Percentiles rank a stretch among this genome's conserved stretches.
Conservation (phyloP, 2,329 filamentous ascomycete species). For the Aspergillus transmontanensis region DNA sequence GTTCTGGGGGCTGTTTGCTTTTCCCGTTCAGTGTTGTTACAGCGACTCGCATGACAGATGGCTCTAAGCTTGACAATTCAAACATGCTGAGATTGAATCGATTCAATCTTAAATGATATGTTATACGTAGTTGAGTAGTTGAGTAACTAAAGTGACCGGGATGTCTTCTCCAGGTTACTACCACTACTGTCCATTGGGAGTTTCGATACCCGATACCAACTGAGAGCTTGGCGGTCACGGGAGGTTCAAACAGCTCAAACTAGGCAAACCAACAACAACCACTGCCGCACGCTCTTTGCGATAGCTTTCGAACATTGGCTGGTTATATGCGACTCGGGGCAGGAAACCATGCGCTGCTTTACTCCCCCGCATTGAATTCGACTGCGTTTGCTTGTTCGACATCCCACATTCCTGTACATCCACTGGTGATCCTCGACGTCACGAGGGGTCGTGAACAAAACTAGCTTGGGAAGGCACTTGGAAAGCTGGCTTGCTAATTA, state of each 20-base stretch:
- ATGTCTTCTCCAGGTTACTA: neutral
- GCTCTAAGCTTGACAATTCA: conserved; percentile 7
- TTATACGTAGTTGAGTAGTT: neutral
- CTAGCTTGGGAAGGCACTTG: neutral
- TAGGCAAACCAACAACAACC: conserved; percentile 24
- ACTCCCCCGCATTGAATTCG: conserved; percentile 3
- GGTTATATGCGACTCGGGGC: conserved; percentile 1
- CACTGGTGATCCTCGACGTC: neutral
- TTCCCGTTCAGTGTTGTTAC: conserved; percentile 1
- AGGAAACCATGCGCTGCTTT: conserved; percentile 13
- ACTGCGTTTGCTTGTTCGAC: neutral
- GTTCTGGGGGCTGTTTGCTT: conserved; percentile 22
- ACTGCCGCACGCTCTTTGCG: conserved; percentile 4
- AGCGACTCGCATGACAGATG: conserved; percentile 7
- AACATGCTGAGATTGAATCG: conserved; percentile 10
- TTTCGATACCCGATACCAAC: neutral
- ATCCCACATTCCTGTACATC: neutral
- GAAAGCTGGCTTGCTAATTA: conserved; percentile 19
- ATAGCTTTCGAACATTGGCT: neutral
- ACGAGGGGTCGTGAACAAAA: conserved; percentile 1
- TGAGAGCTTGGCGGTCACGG: conserved; percentile 20
- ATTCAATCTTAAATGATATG: neutral
- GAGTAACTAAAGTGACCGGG: neutral
- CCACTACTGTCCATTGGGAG: too few species aligned
- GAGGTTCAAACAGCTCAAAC: conserved; percentile 25